Percentiles rank a stretch among this genome's conserved stretches.
phyloP scores from a whole-genome alignment of 1,284 basidiomycete species.

The Boletellus deceptivus region DNA sequence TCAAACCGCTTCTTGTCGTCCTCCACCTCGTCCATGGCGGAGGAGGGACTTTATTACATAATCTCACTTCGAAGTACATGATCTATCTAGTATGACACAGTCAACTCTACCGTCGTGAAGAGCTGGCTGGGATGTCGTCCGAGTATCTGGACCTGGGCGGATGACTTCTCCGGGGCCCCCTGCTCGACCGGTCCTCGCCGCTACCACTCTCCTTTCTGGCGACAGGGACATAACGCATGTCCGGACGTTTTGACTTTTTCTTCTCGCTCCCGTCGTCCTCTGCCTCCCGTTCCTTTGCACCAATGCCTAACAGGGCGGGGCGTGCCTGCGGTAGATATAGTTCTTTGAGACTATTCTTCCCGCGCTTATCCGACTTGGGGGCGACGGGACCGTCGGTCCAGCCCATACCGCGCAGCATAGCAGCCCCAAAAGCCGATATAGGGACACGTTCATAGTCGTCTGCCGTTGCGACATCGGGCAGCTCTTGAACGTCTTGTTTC shows the following conservation, averaged over 20 bases:
- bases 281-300: slow-evolving; percentile 79
- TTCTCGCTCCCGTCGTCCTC: slow-evolving; percentile 59
- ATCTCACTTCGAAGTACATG: no score
- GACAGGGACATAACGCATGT: slow-evolving; percentile 76
- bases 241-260: slow-evolving; percentile 44
- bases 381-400: slow-evolving; percentile 85
- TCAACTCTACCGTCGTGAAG: background rate
- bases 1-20: slow-evolving; percentile 75
- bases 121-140: no score
- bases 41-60: no score
- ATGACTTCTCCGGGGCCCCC: background rate
- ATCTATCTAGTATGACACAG: background rate
- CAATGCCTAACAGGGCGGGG: slow-evolving; percentile 85
- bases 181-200: slow-evolving; percentile 24
- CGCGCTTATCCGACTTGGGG: slow-evolving; percentile 45
- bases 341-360: slow-evolving; percentile 57
- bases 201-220: slow-evolving; percentile 53
- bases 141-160: no score
- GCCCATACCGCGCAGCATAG: slow-evolving; percentile 94
- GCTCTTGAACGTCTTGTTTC: slow-evolving; percentile 72
- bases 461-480: slow-evolving; percentile 74
- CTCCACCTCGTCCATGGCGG: slow-evolving; percentile 48
- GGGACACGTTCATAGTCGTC: slow-evolving; percentile 92
- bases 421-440: slow-evolving; percentile 90
- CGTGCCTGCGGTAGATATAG: slow-evolving; percentile 81